phyloP scores from a whole-genome alignment of 192 early-diverging fungal species.

The Gryganskiella cystojenkinii region DNA sequence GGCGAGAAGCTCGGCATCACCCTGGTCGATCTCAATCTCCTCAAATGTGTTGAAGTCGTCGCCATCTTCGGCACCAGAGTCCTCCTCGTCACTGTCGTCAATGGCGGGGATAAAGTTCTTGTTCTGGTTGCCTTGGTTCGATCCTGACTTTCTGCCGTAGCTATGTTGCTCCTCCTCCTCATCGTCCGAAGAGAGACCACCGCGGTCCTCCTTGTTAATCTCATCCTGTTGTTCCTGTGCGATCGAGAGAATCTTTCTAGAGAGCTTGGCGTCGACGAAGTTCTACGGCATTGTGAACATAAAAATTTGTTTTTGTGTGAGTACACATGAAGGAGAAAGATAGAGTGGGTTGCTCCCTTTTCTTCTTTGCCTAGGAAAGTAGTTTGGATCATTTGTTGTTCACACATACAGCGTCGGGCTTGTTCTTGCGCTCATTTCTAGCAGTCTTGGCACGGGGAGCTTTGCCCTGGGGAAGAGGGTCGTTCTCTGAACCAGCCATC shows the following conservation, averaged over 20 bases:
- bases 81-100: constrained; percentile 72
- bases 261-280: constrained; percentile 91
- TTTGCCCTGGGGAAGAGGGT: constrained; percentile 57
- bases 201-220: constrained; percentile 65
- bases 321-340: not conserved
- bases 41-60: constrained; percentile 60
- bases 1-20: constrained; percentile 84
- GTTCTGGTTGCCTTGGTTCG: constrained; percentile 9
- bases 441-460: constrained; percentile 64
- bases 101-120: constrained; percentile 55
- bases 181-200: constrained; percentile 45
- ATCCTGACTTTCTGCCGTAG: constrained; percentile 39
- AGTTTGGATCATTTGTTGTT: not conserved
- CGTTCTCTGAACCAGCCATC: constrained; percentile 68
- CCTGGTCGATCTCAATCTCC: constrained; percentile 77
- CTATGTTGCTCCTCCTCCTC: constrained; percentile 58
- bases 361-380: not conserved
- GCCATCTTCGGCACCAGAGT: constrained; percentile 72
- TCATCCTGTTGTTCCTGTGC: constrained; percentile 94
- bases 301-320: not conserved
- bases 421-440: constrained; percentile 66
- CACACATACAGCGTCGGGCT: constrained; percentile 62
- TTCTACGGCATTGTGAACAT: constrained; percentile 46
- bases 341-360: not conserved
- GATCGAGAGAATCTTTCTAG: constrained; percentile 88